These are phyloP conservation scores for Aspergillus sclerotioniger DNA, from an alignment of 495 filamentous ascomycete genomes.

Conservation along the genomic window DNA sequence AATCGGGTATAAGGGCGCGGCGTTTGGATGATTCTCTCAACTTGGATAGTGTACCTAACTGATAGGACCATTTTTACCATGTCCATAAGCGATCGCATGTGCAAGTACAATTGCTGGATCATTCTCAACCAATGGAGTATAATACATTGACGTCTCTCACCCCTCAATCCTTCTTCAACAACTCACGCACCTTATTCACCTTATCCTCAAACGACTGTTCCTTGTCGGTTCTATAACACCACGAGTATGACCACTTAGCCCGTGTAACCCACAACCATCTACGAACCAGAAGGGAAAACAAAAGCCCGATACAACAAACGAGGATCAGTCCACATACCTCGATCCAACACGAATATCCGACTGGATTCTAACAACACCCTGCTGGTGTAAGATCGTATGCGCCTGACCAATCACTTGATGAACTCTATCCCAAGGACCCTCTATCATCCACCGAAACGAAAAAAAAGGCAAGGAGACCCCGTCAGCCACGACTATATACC, in stretches of 20 bases:
- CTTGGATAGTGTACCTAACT: neutral
- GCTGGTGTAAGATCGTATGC: conserved; percentile 77
- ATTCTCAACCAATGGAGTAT: neutral
- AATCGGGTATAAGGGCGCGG: conserved; percentile 22
- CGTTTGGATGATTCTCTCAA: conserved; percentile 6
- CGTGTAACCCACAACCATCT: conserved; percentile 7
- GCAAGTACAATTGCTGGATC: neutral
- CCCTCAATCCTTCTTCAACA: conserved; percentile 46
- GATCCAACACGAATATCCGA: conserved; percentile 85
- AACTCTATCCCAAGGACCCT: conserved; percentile 88
- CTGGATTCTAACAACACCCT: conserved; percentile 80
- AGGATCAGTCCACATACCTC: conserved; percentile 51
- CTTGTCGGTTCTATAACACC: conserved; percentile 59
- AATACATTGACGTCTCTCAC: neutral
- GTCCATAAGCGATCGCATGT: neutral
- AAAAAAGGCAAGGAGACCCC: neutral
- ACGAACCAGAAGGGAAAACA: neutral
- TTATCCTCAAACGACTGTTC: conserved; percentile 65
- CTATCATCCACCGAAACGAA: conserved; percentile 39
- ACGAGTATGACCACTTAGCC: conserved; percentile 12
- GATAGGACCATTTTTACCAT: neutral
- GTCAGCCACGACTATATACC: conserved; percentile 12
- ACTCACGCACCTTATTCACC: conserved; percentile 58
- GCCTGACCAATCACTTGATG: conserved; percentile 88
- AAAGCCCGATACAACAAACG: conserved; percentile 3